Conservation (phyloP, 192 early-diverging fungal genomes). For the Radiomyces spectabilis region DNA sequence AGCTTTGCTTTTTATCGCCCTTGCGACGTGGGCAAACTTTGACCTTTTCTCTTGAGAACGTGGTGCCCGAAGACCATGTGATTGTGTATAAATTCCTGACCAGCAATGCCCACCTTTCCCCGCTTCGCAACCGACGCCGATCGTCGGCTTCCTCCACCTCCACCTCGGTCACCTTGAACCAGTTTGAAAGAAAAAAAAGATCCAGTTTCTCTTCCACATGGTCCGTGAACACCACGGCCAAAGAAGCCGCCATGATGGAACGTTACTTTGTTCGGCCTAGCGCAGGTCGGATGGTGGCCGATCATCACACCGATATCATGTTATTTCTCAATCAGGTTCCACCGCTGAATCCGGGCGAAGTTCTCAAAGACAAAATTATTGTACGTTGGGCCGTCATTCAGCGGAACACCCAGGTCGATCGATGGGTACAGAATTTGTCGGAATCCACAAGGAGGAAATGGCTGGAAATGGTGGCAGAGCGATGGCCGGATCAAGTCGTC, state of each 20-base stretch:
- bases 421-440: constrained; percentile 9
- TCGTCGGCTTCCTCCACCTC: background rate
- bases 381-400: constrained; percentile 24
- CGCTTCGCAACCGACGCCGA: background rate
- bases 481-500: constrained; percentile 21
- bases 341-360: constrained; percentile 1
- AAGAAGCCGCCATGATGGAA: background rate
- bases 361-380: constrained; percentile 21
- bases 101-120: background rate
- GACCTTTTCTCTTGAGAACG: constrained; percentile 8
- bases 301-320: constrained; percentile 8
- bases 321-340: constrained; percentile 23
- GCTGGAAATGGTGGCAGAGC: constrained; percentile 23
- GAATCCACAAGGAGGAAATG: constrained; percentile 16
- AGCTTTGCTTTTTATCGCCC: constrained; percentile 7
- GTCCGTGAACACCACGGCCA: background rate
- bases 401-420: constrained; percentile 11
- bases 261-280: constrained; percentile 28
- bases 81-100: constrained; percentile 27
- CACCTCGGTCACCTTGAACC: background rate
- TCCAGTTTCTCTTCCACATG: background rate
- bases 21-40: constrained; percentile 12
- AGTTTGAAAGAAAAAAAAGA: no score
- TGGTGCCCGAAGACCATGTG: constrained; percentile 15
- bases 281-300: constrained; percentile 13